phyloP scores from a whole-genome alignment of 192 early-diverging fungal species.

The Coemansia sp. region DNA sequence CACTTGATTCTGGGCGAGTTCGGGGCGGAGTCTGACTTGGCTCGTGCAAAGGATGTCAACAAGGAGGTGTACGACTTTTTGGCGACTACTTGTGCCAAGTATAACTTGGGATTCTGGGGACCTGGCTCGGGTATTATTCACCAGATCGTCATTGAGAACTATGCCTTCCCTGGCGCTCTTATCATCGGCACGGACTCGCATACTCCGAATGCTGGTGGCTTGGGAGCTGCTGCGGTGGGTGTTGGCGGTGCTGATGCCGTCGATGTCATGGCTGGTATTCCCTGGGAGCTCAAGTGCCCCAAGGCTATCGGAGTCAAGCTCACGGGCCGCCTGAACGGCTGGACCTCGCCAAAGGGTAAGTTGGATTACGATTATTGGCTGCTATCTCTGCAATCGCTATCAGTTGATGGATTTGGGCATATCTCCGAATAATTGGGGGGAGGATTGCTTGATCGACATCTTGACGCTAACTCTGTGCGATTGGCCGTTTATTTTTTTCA shows the following conservation, averaged over 20 bases:
- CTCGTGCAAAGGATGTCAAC: constrained; percentile 81
- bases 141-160: constrained; percentile 99
- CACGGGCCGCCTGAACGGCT: constrained; percentile 83
- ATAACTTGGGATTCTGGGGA: constrained; percentile 95
- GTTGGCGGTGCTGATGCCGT: constrained; percentile 99
- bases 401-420: not conserved
- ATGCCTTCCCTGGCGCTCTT: constrained; percentile 94
- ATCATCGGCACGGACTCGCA: constrained; percentile 97
- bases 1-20: constrained; percentile 93
- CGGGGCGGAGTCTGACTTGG: constrained; percentile 84
- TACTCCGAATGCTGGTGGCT: constrained; percentile 84
- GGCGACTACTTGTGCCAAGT: constrained; percentile 81
- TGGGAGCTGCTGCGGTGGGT: constrained; percentile 97
- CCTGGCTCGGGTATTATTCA: constrained; percentile 99
- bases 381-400: constrained; percentile 27
- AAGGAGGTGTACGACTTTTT: constrained; percentile 96
- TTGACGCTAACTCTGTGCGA: constrained; percentile 25
- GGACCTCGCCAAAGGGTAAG: constrained; percentile 84
- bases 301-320: constrained; percentile 94
- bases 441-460: constrained; percentile 54
- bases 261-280: constrained; percentile 97
- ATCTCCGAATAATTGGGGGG: not conserved
- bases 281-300: constrained; percentile 98
- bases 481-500: constrained; percentile 55
- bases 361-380: constrained; percentile 76